Evolutionary conservation across 139 green algal species (phyloP).

Genomic region (Chlamydomonas asymmetrica): DNA sequence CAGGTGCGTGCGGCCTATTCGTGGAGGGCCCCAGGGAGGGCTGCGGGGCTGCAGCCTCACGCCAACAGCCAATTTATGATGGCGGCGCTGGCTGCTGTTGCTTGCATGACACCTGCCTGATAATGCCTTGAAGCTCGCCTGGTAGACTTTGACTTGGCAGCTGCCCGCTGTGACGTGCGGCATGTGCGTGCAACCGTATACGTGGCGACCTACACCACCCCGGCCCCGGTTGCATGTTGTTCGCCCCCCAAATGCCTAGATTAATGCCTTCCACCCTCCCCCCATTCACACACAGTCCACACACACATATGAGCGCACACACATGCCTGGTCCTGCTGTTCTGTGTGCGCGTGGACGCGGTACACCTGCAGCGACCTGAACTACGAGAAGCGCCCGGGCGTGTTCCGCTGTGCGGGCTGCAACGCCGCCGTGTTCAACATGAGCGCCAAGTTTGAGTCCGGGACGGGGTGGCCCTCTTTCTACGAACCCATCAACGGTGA

Average conservation of each 20-base stretch:
- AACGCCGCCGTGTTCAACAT: conserved; percentile 73
- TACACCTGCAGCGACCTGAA: conserved; percentile 36
- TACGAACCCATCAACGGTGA: conserved; percentile 58
- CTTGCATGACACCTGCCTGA: too few species aligned
- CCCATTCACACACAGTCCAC: not conserved
- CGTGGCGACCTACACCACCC: too few species aligned
- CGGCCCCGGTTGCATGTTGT: too few species aligned
- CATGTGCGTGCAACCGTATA: too few species aligned
- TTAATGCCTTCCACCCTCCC: not conserved
- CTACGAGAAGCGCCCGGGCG: conserved; percentile 73
- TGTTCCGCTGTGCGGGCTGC: conserved; percentile 63
- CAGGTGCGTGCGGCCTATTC: conserved; percentile 24
- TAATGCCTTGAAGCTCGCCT: too few species aligned
- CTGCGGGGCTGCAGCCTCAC: conserved; percentile 27
- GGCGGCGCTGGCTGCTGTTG: too few species aligned
- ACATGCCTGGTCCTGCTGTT: not conserved
- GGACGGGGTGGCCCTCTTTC: conserved; percentile 76
- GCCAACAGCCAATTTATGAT: too few species aligned
- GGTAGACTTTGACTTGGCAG: too few species aligned
- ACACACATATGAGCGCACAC: not conserved
- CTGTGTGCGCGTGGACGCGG: too few species aligned
- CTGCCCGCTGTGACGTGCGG: too few species aligned
- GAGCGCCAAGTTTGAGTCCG: conserved; percentile 77
- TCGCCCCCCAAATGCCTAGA: conserved; percentile 24
- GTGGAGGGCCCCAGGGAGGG: not conserved